Conservation (phyloP, 179 eudicot genomes). For the Heliamphora ciliata region DNA sequence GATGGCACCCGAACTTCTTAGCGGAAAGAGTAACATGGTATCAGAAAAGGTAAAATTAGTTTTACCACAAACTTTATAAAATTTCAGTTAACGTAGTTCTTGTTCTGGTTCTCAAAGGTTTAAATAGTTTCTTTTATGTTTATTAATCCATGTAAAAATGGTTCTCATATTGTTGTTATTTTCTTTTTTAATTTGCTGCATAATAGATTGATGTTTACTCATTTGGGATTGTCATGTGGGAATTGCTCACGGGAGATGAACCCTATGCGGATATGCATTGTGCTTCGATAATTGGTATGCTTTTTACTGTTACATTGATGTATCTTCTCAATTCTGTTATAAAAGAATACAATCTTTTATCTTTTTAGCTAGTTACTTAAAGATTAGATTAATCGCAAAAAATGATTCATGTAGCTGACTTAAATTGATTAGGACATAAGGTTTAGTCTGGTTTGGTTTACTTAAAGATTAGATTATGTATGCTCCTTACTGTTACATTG, state of each 20-base stretch:
- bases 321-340: slow-evolving; percentile 1
- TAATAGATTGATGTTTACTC: slow-evolving; percentile 87
- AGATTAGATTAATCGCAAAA: too few relatives aligned
- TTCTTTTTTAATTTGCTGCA: neutral
- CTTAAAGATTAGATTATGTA: slow-evolving; percentile 24
- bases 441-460: too few relatives aligned
- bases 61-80: neutral
- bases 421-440: too few relatives aligned
- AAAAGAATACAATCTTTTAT: neutral
- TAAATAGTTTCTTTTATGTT: neutral
- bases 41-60: slow-evolving; percentile 63
- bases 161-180: too few relatives aligned
- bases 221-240: slow-evolving; percentile 98
- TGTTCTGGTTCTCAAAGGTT: neutral
- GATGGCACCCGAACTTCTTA: slow-evolving; percentile 98
- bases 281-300: slow-evolving; percentile 84
- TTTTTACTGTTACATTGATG: neutral
- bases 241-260: slow-evolving; percentile 91
- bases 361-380: neutral
- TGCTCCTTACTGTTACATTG: slow-evolving; percentile 9
- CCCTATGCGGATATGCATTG: slow-evolving; percentile 85
- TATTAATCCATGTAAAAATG: too few relatives aligned
- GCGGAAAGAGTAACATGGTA: slow-evolving; percentile 86
- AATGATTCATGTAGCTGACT: too few relatives aligned
- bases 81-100: neutral